A percentile compares a stretch with the other conserved stretches of the same genome.
phyloP scores from a whole-genome alignment of 176 grass and related monocot genomes.

The Triticum dicoccoides region DNA sequence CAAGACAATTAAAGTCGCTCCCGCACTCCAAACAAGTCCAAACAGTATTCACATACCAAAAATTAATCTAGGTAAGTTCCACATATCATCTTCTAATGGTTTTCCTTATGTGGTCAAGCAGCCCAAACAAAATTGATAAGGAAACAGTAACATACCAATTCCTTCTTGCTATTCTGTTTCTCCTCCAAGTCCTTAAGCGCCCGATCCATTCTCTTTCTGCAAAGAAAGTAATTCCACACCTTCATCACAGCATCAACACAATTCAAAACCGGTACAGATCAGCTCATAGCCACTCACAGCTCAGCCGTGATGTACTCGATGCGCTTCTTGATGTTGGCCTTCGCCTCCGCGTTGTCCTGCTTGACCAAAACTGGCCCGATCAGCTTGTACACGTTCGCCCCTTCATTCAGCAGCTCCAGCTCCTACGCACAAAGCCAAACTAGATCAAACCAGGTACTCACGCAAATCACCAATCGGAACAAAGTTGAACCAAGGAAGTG shows the following conservation, averaged over 20 bases:
- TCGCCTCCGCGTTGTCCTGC: conserved; percentile 93
- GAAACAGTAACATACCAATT: conserved; percentile 52
- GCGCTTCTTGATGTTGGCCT: conserved; percentile 95
- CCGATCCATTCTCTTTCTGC: conserved; percentile 81
- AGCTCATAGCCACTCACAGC: conserved; percentile 57
- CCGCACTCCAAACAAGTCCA: background rate
- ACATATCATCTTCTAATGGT: background rate
- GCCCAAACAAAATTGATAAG: background rate
- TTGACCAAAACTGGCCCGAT: conserved; percentile 92
- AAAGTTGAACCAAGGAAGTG: background rate
- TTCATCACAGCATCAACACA: conserved; percentile 13
- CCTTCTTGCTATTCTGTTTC: conserved; percentile 96
- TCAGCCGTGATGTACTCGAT: conserved; percentile 95
- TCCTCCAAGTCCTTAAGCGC: conserved; percentile 83
- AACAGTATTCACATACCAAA: background rate
- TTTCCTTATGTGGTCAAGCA: conserved; percentile 10
- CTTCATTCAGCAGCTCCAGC: conserved; percentile 74
- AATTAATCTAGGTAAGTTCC: background rate
- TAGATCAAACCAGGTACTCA: background rate
- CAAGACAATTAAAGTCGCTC: background rate
- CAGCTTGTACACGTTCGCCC: conserved; percentile 90
- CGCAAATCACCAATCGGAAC: background rate
- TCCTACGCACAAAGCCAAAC: conserved; percentile 45
- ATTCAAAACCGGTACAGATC: background rate
- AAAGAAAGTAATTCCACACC: conserved; percentile 5